Evolutionary conservation across 495 filamentous ascomycete species (phyloP).

Genomic region (Penicillium odoratum): DNA sequence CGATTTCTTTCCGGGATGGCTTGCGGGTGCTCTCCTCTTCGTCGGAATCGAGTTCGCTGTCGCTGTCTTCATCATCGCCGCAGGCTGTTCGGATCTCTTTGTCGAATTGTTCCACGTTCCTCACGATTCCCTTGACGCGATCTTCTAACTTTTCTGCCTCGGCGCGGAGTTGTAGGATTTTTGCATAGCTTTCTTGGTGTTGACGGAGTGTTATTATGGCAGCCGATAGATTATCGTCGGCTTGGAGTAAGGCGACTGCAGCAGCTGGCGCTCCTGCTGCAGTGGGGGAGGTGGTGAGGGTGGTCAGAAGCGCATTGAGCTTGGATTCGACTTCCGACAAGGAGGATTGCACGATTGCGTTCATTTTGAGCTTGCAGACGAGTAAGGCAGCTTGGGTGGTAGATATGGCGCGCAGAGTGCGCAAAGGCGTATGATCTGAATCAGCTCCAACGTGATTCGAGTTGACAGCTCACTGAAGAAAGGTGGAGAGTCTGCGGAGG

Average conservation of each 20-base stretch:
- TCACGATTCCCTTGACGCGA: slow-evolving; percentile 43
- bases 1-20: slow-evolving; percentile 35
- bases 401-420: background rate
- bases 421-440: too few species aligned
- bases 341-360: slow-evolving; percentile 36
- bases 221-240: slow-evolving; percentile 43
- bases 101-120: slow-evolving; percentile 40
- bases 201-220: slow-evolving; percentile 40
- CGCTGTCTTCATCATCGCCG: slow-evolving; percentile 32
- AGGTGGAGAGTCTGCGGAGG: background rate
- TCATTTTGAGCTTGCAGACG: slow-evolving; percentile 30
- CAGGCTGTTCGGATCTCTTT: slow-evolving; percentile 37
- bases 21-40: slow-evolving; percentile 17
- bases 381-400: background rate
- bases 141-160: slow-evolving; percentile 43
- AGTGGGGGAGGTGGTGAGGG: slow-evolving; percentile 44
- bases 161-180: slow-evolving; percentile 36
- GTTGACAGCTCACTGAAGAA: background rate
- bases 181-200: slow-evolving; percentile 47
- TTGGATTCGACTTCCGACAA: slow-evolving; percentile 41
- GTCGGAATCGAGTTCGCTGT: slow-evolving; percentile 30
- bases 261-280: slow-evolving; percentile 44
- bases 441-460: too few species aligned
- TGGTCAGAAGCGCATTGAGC: slow-evolving; percentile 43
- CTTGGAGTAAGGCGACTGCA: slow-evolving; percentile 39